These are phyloP conservation scores for Schizochytrium sp. DNA, from an alignment of 108 stramenopile species.

Conservation along the genomic window DNA sequence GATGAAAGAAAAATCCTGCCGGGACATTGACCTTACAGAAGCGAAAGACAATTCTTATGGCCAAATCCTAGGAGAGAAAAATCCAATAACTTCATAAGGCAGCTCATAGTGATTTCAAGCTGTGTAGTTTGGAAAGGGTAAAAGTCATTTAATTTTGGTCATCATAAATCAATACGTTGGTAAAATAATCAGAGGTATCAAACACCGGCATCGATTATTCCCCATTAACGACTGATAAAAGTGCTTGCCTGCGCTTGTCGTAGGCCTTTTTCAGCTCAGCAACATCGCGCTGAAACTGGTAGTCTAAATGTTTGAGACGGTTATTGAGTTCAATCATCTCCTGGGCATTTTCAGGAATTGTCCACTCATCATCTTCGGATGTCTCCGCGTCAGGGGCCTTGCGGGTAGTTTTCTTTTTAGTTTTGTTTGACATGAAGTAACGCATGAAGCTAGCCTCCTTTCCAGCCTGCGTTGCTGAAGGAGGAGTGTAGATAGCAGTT, in stretches of 20 bases:
- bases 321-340: constrained; percentile 51
- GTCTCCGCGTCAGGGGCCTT: background rate
- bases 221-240: background rate
- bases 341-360: constrained; percentile 12
- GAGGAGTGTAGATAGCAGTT: constrained; percentile 36
- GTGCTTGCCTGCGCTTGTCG: background rate
- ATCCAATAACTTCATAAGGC: too few relatives aligned
- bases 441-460: constrained; percentile 31
- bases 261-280: constrained; percentile 53
- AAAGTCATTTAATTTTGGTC: too few relatives aligned
- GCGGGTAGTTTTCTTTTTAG: background rate
- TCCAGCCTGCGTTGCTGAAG: background rate
- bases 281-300: constrained; percentile 57
- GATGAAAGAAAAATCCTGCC: too few relatives aligned
- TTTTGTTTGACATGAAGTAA: constrained; percentile 54
- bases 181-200: too few relatives aligned
- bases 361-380: constrained; percentile 36
- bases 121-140: too few relatives aligned
- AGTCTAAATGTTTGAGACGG: constrained; percentile 13
- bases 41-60: too few relatives aligned
- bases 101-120: too few relatives aligned
- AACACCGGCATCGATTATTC: background rate
- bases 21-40: too few relatives aligned
- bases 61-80: too few relatives aligned
- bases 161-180: too few relatives aligned